These are phyloP conservation scores for carrot (Daucus carota) DNA, from an alignment of 129 eudicot genomes.

Conservation along the genomic window DH1_v3.0 NC_030383.2:61211501-61212000, in stretches of 20 bases:
- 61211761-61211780: constrained; percentile 43
- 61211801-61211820: constrained; percentile 46
- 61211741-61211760: constrained; percentile 61
- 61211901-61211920: neutral
- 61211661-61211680: constrained; percentile 45
- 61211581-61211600: constrained; percentile 85
- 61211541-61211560: neutral
- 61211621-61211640: constrained; percentile 58
- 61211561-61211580: neutral
- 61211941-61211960: constrained; percentile 65
- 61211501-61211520: constrained; percentile 54
- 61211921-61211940: constrained; percentile 43
- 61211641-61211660: constrained; percentile 63
- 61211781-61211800: constrained; percentile 33
- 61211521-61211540: neutral
- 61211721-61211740: constrained; percentile 61
- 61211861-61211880: neutral
- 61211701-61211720: constrained; percentile 59
- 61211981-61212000: constrained; percentile 91
- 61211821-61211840: neutral
- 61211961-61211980: constrained; percentile 93
- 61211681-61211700: constrained; percentile 29
- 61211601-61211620: constrained; percentile 76
- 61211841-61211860: neutral
- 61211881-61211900: neutral